Conservation (phyloP, 768 basidiomycete genomes). For the Hypholoma fasciculare region DNA sequence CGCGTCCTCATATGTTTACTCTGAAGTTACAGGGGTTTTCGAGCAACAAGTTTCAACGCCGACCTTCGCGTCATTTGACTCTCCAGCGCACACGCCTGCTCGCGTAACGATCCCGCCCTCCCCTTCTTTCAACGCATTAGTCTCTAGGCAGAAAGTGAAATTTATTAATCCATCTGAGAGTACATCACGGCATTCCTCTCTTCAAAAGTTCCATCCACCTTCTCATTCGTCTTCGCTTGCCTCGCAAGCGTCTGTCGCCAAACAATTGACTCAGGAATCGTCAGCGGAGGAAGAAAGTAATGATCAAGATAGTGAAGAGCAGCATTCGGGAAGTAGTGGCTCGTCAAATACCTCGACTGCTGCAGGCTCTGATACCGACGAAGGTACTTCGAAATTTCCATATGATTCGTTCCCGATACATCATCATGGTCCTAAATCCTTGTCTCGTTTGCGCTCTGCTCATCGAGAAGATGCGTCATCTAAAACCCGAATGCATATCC, state of each 20-base stretch:
- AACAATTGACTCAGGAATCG: conserved; percentile 46
- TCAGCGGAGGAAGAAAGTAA: conserved; percentile 18
- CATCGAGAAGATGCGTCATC: conserved; percentile 6
- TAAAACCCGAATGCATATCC: background rate
- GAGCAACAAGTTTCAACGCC: conserved; percentile 6
- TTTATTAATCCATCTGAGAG: background rate
- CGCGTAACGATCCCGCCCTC: conserved; percentile 23
- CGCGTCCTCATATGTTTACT: background rate
- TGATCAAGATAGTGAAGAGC: background rate
- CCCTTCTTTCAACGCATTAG: conserved; percentile 23
- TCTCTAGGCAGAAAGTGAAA: conserved; percentile 11
- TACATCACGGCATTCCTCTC: no score
- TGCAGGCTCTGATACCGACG: background rate
- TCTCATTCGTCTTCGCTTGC: conserved; percentile 27
- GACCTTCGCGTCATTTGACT: conserved; percentile 23
- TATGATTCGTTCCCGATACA: conserved; percentile 15
- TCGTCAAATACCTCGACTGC: background rate
- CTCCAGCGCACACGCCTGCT: conserved; percentile 16
- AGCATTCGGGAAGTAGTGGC: background rate
- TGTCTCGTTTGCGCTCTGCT: background rate
- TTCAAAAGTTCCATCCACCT: conserved; percentile 1
- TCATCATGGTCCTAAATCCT: conserved; percentile 8
- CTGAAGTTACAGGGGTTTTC: no score
- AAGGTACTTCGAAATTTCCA: conserved; percentile 17
- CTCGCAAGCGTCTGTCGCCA: conserved; percentile 45